Conservation (phyloP, 2,329 filamentous ascomycete genomes). For the Diaporthe ampelina region DNA sequence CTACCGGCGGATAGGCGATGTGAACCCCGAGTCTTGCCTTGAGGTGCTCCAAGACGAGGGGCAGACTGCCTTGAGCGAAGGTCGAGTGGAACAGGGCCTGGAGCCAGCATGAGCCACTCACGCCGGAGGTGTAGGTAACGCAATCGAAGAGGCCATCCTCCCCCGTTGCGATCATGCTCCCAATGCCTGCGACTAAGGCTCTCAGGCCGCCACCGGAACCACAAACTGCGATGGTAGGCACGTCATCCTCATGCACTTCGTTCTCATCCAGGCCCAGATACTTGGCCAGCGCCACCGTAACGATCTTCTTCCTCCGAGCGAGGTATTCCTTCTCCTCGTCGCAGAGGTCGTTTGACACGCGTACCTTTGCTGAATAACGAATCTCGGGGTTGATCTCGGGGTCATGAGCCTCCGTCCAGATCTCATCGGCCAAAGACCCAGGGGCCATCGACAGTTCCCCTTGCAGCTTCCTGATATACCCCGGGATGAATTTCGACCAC, state of each 20-base stretch:
- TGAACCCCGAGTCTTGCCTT: constrained; percentile 89
- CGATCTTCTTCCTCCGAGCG: constrained; percentile 75
- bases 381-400: constrained; percentile 90
- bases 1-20: constrained; percentile 91
- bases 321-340: constrained; percentile 85
- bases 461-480: constrained; percentile 85
- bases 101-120: constrained; percentile 96
- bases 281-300: constrained; percentile 80
- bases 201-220: constrained; percentile 93
- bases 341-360: constrained; percentile 86
- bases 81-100: constrained; percentile 90
- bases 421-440: constrained; percentile 90
- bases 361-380: constrained; percentile 81
- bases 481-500: constrained; percentile 84
- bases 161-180: constrained; percentile 86
- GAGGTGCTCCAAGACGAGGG: constrained; percentile 83
- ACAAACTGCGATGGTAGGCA: constrained; percentile 93
- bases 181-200: constrained; percentile 90
- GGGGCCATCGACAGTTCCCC: constrained; percentile 88
- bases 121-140: constrained; percentile 93
- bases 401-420: constrained; percentile 93
- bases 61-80: constrained; percentile 76
- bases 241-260: constrained; percentile 91
- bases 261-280: constrained; percentile 85
- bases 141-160: constrained; percentile 95